Conservation (phyloP, 805 yeast genomes). For the Candida vartiovaarae region DNA sequence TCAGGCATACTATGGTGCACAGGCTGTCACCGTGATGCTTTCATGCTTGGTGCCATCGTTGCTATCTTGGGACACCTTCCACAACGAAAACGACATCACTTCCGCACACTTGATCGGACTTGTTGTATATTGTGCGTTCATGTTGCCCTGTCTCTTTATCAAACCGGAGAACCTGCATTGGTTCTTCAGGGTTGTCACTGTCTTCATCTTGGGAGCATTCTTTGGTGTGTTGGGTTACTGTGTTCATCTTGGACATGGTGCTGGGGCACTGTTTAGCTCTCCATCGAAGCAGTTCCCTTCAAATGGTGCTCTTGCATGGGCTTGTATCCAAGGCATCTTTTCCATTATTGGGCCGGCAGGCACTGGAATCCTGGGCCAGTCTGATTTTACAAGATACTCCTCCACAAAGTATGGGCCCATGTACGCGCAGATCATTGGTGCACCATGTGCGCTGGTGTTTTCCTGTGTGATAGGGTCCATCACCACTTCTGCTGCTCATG, state of each 20-base stretch:
- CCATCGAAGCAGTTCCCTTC: slow-evolving; percentile 1
- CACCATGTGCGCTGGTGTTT: slow-evolving; percentile 24
- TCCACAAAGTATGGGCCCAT: slow-evolving; percentile 18
- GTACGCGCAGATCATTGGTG: slow-evolving; percentile 22
- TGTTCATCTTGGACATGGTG: slow-evolving; percentile 23
- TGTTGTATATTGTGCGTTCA: slow-evolving; percentile 30
- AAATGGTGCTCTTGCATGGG: slow-evolving; percentile 19
- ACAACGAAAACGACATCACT: slow-evolving; percentile 29
- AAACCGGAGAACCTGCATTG: slow-evolving; percentile 27
- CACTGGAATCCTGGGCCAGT: slow-evolving; percentile 27
- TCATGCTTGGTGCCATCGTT: slow-evolving; percentile 21
- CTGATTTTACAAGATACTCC: slow-evolving; percentile 29
- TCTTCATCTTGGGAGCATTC: slow-evolving; percentile 23
- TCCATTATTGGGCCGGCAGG: slow-evolving; percentile 21
- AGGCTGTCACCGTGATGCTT: slow-evolving; percentile 27
- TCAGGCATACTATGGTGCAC: slow-evolving; percentile 30
- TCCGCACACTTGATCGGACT: slow-evolving; percentile 34
- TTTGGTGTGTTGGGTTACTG: slow-evolving; percentile 27
- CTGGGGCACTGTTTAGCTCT: slow-evolving; percentile 18
- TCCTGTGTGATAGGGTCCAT: slow-evolving; percentile 27
- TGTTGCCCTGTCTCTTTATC: slow-evolving; percentile 22
- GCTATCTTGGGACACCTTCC: slow-evolving; percentile 20
- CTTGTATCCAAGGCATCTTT: slow-evolving; percentile 26
- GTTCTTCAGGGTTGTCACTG: slow-evolving; percentile 21
- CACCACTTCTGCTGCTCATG: slow-evolving; percentile 25